Conservation (phyloP, 2,329 filamentous ascomycete genomes). For the Diaporthe australafricana region DNA sequence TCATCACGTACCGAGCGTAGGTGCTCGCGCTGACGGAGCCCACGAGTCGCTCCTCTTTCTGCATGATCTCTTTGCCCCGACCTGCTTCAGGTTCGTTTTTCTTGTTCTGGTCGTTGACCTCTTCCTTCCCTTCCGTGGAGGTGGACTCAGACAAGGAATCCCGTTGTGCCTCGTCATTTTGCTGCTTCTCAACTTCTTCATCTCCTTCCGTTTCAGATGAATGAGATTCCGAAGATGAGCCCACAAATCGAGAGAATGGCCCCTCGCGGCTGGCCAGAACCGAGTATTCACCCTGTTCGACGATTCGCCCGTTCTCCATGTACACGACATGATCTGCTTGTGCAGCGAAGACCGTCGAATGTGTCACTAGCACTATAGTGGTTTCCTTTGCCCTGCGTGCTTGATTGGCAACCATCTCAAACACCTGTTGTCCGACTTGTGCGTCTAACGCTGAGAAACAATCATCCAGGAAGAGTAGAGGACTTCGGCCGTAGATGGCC, state of each 20-base stretch:
- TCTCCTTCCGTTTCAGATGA: constrained; percentile 61
- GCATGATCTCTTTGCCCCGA: constrained; percentile 71
- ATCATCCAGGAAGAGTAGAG: constrained; percentile 38
- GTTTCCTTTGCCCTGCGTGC: constrained; percentile 36
- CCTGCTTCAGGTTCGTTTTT: constrained; percentile 41
- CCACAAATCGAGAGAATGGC: constrained; percentile 21
- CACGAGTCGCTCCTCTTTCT: constrained; percentile 62
- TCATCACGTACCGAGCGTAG: constrained; percentile 70
- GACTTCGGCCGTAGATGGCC: constrained; percentile 34
- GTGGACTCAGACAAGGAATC: not conserved
- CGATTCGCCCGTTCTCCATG: constrained; percentile 74
- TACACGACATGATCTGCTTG: constrained; percentile 74
- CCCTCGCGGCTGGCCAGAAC: constrained; percentile 11
- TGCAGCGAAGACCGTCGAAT: constrained; percentile 68
- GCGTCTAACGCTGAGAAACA: constrained; percentile 36
- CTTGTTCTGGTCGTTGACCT: not conserved
- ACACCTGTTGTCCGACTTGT: constrained; percentile 24
- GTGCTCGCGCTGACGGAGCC: constrained; percentile 60
- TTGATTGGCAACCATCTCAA: constrained; percentile 39
- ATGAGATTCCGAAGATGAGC: constrained; percentile 49
- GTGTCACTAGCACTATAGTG: constrained; percentile 43
- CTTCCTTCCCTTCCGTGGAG: not conserved
- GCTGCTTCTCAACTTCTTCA: constrained; percentile 63
- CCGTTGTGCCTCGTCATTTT: not conserved
- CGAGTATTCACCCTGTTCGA: constrained; percentile 68